phyloP scores from a whole-genome alignment of 345 rosid genomes.

The Salix purpurea region DNA sequence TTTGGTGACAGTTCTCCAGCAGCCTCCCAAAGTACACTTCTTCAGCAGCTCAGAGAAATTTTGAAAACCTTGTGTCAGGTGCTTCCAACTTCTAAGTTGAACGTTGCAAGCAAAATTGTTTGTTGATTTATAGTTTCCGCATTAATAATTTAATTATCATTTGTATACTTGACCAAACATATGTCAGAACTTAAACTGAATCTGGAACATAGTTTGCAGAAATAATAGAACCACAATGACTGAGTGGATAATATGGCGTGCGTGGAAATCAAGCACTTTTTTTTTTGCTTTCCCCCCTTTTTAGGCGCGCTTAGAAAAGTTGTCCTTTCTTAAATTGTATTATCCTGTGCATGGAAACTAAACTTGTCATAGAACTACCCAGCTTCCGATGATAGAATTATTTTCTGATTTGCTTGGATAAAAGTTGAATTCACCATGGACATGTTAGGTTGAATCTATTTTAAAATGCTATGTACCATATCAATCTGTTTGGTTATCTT shows the following conservation, averaged over 20 bases:
- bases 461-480: neutral
- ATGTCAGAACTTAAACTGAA: neutral
- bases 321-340: too few species aligned
- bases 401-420: neutral
- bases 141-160: neutral
- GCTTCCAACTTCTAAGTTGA: neutral
- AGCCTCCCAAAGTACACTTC: slow-evolving; percentile 86
- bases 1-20: slow-evolving; percentile 48
- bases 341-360: neutral
- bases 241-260: neutral
- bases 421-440: neutral
- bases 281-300: too few species aligned
- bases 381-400: neutral
- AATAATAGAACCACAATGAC: neutral
- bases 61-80: slow-evolving; percentile 61
- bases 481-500: neutral
- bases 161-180: neutral
- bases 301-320: too few species aligned
- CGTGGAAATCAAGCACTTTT: neutral
- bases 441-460: neutral
- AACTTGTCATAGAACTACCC: neutral
- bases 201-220: neutral
- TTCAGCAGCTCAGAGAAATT: slow-evolving; percentile 71
- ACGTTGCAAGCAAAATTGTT: neutral
- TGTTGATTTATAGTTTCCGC: neutral